Percentiles rank a stretch among this genome's conserved stretches.
Conservation (phyloP, 2,329 filamentous ascomycete genomes). For the Verticillium dahliae region DNA sequence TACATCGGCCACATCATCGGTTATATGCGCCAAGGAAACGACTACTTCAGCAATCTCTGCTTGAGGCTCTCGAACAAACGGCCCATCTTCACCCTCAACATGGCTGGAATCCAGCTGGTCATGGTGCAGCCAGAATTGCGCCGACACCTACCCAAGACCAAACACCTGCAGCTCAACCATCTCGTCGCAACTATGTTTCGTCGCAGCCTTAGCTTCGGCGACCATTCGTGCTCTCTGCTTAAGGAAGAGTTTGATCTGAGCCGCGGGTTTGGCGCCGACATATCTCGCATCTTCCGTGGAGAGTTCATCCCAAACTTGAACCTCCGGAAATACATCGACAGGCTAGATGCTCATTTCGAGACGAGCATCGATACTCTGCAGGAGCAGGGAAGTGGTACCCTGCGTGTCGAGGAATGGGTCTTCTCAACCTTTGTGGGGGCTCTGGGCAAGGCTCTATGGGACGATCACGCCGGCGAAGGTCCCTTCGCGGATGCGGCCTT, state of each 20-base stretch:
- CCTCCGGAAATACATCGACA: constrained; percentile 2
- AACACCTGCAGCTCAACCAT: constrained; percentile 1
- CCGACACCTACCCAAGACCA: constrained; percentile 2
- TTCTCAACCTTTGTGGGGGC: constrained; percentile 6
- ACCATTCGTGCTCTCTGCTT: constrained; percentile 4
- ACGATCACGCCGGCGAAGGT: constrained; percentile 1
- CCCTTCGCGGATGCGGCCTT: background rate
- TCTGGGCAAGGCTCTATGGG: constrained; percentile 7
- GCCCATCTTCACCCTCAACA: constrained; percentile 4
- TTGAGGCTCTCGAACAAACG: background rate
- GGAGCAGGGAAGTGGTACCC: background rate
- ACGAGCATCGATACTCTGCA: background rate
- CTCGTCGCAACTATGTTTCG: constrained; percentile 5
- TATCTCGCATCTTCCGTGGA: constrained; percentile 8
- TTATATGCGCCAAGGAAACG: constrained; percentile 1
- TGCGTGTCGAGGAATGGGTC: constrained; percentile 9
- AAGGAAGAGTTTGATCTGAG: constrained; percentile 5
- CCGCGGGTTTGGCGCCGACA: background rate
- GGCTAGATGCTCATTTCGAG: constrained; percentile 3
- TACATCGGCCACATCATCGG: constrained; percentile 1
- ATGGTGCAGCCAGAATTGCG: constrained; percentile 2
- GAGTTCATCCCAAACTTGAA: constrained; percentile 7
- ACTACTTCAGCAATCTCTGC: constrained; percentile 5
- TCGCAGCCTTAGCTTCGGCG: constrained; percentile 4
- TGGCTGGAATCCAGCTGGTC: constrained; percentile 1